These are phyloP conservation scores for Boletus semigastroideus DNA, from an alignment of 1,284 basidiomycete species.

Conservation along the genomic window DNA sequence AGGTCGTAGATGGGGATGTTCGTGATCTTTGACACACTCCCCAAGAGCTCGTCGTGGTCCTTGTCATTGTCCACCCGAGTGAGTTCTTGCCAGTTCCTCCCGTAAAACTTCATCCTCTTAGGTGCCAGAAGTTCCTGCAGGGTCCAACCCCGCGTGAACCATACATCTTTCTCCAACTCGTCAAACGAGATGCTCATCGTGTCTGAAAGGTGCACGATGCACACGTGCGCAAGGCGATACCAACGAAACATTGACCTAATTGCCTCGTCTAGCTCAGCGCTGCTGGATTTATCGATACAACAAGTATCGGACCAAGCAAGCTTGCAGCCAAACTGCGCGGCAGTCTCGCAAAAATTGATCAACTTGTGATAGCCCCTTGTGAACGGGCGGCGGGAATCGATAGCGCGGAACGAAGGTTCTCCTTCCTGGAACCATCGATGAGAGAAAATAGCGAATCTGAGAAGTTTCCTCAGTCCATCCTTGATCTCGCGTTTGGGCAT, in stretches of 20 bases:
- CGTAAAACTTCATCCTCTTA: slow-evolving; percentile 16
- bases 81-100: slow-evolving; percentile 14
- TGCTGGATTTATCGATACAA: slow-evolving; percentile 24
- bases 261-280: slow-evolving; percentile 24
- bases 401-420: slow-evolving; percentile 8
- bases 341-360: slow-evolving; percentile 13
- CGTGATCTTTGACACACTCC: slow-evolving; percentile 14
- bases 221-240: slow-evolving; percentile 18
- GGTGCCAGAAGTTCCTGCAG: slow-evolving; percentile 22
- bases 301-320: slow-evolving; percentile 25
- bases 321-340: slow-evolving; percentile 11
- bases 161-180: slow-evolving; percentile 11
- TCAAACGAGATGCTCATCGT: slow-evolving; percentile 3
- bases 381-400: slow-evolving; percentile 3
- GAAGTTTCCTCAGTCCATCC: neutral
- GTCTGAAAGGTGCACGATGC: slow-evolving; percentile 19
- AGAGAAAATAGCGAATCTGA: slow-evolving; percentile 20
- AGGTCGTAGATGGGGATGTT: slow-evolving; percentile 13
- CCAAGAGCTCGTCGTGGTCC: slow-evolving; percentile 10
- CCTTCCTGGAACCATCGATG: slow-evolving; percentile 19
- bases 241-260: slow-evolving; percentile 26
- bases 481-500: slow-evolving; percentile 2
- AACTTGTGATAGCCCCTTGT: slow-evolving; percentile 16
- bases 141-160: slow-evolving; percentile 22
- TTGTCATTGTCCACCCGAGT: slow-evolving; percentile 14